These are phyloP conservation scores for Crinitomyces ghanaensis DNA, from an alignment of 805 yeast genomes.

Conservation along the genomic window DNA sequence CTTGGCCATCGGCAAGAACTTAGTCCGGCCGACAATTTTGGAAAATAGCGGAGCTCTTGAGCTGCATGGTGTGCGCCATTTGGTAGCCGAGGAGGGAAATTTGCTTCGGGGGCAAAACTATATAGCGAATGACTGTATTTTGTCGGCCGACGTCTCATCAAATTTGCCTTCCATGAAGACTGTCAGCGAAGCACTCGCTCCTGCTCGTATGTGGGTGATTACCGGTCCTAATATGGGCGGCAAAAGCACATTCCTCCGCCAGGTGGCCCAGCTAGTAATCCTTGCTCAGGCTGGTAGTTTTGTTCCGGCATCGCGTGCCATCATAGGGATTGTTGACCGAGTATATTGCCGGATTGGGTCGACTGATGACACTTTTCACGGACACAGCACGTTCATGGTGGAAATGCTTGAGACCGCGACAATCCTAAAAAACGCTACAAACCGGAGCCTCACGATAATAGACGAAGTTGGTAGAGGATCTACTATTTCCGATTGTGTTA, in stretches of 20 bases:
- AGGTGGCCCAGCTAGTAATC: constrained; percentile 53
- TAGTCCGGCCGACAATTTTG: too few relatives aligned
- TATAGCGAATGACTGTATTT: too few relatives aligned
- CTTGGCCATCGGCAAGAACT: too few relatives aligned
- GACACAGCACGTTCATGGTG: constrained; percentile 85
- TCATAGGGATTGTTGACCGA: constrained; percentile 62
- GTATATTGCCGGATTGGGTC: constrained; percentile 75
- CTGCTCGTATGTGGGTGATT: constrained; percentile 59
- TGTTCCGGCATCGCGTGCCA: constrained; percentile 54
- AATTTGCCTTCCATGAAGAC: too few relatives aligned
- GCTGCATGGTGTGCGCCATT: too few relatives aligned
- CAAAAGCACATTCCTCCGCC: constrained; percentile 65
- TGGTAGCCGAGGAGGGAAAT: too few relatives aligned
- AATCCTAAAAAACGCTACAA: constrained; percentile 55
- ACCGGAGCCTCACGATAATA: constrained; percentile 58
- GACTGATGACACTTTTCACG: constrained; percentile 61
- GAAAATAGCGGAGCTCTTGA: too few relatives aligned
- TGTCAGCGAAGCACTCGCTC: too few relatives aligned
- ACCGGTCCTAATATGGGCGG: constrained; percentile 94
- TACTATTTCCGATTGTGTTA: constrained; percentile 70
- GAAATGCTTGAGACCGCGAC: constrained; percentile 79
- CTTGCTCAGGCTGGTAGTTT: constrained; percentile 70
- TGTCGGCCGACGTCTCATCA: too few relatives aligned
- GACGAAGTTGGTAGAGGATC: constrained; percentile 92
- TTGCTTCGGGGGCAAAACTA: too few relatives aligned